A percentile compares a stretch with the other conserved stretches of the same genome.
phyloP scores from a whole-genome alignment of 2,329 filamentous ascomycete genomes.

The Ceratocystis destructans region DNA sequence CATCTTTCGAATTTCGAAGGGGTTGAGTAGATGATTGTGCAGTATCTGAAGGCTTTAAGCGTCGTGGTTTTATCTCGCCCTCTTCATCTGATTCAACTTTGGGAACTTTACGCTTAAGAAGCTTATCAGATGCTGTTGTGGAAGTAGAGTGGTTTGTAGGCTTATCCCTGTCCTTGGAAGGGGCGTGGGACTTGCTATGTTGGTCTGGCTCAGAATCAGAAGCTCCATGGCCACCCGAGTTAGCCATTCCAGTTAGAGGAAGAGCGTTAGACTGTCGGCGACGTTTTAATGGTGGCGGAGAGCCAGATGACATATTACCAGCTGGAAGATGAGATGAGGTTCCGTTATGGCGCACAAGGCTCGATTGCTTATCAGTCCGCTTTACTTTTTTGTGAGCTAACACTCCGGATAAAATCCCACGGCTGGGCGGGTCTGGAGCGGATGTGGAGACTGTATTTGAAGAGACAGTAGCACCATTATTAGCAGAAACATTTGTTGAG shows the following conservation, averaged over 20 bases:
- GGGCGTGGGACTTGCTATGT: slow-evolving; percentile 33
- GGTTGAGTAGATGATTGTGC: slow-evolving; percentile 14
- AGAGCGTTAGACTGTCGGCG: slow-evolving; percentile 14
- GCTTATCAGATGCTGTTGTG: slow-evolving; percentile 7
- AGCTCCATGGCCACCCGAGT: slow-evolving; percentile 27
- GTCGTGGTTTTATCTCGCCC: slow-evolving; percentile 38
- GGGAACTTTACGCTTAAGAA: slow-evolving; percentile 39
- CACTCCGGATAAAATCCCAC: slow-evolving; percentile 10
- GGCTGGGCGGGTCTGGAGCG: neutral
- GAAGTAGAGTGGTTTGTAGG: slow-evolving; percentile 23
- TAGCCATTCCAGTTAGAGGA: neutral
- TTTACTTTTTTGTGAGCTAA: slow-evolving; percentile 17
- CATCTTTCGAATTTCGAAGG: slow-evolving; percentile 7
- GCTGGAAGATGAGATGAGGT: neutral
- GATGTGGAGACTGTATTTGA: slow-evolving; percentile 8
- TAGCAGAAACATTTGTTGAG: neutral
- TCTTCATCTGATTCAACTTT: slow-evolving; percentile 47
- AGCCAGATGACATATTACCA: slow-evolving; percentile 1
- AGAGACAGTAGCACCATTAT: neutral
- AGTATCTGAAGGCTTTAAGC: slow-evolving; percentile 30
- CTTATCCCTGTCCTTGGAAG: slow-evolving; percentile 37
- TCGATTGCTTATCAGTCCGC: slow-evolving; percentile 5
- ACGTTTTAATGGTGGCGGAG: slow-evolving; percentile 13
- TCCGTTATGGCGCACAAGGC: slow-evolving; percentile 1
- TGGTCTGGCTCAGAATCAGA: slow-evolving; percentile 44